Evolutionary conservation across 306 rosid genomes (phyloP), one percentile per base, ranked within the genome.

Genomic region (Medicago ruthenica): DNA sequence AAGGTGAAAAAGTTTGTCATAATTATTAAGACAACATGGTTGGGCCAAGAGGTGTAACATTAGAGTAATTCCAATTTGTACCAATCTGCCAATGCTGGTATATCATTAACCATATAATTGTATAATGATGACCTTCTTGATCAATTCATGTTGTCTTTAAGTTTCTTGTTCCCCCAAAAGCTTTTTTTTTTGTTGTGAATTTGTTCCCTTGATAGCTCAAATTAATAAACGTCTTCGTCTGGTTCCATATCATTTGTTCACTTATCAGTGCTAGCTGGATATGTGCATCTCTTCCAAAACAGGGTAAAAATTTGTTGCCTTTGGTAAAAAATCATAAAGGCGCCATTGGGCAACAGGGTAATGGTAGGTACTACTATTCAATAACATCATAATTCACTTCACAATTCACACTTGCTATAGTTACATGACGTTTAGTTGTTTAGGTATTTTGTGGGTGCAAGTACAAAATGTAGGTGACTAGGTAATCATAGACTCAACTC

Each of bases 1-100:
- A 15, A 77, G 67, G 54, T 39, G 51, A 76, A 79, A 83, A 80
- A 77, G 40, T 82, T 79, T 79, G 81, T 67, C 78, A 86, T 81
- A 82, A 84, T 80, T 80, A 84, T 66, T 81, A 51, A 10, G 78
- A 6, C 72, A 77, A 51, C 83, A 81, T 66, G 64, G 53, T 55
- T 40, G 82, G 71, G 37, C 31, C 62, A 75, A 76, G 31, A 76
- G 13, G 34, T 64, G 68, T 20, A 47, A 70, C 71, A 61, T 42
- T 76, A 41, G 48, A 36, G 69, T 8, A 39, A 63, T 20, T 66
- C 50, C 62, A 31, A 9, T 21, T 1, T 24, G 69, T 37, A 18
- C 24, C 59, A 36, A 8, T 22, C 37, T 20, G 57, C 18, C 62
- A 67, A 58, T 70, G 42, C 18, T 34, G 18, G 70, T 51, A 59